Evolutionary conservation across 495 filamentous ascomycete species (phyloP), one percentile per base, ranked within the genome.

Genomic region (Staphylotrichum tortipilum): DNA sequence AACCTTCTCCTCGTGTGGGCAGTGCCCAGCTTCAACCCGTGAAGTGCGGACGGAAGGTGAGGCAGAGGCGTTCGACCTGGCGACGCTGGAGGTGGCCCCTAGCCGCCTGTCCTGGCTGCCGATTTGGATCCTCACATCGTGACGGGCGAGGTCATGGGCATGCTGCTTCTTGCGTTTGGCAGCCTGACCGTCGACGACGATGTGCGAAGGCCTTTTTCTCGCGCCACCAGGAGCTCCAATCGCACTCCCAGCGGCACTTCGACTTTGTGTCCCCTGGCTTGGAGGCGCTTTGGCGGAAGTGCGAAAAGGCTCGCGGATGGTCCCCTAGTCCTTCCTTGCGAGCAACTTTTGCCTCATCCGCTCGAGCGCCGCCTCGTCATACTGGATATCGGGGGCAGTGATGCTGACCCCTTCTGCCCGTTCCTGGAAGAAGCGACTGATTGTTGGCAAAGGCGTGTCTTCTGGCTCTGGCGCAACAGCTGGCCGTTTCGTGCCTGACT

Each of bases 51-150:
- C 40, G 12, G 24, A 37, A 29, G 31, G 30, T 15, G 23, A 21
- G 4, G 23, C n/a, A n/a, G n/a, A 5, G 26, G 26, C 10, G 5
- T 26, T 49, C 6, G 33, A 31, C 5, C 29, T 57, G 33, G 22
- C 12, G 5, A 44, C 28, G 15, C 43, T 60, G 2, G 59, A 57
- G 23, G 40, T 54, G 17, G 47, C 41, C 28, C 55, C 62, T 23
- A 61, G 52, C 3, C 50, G 52, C 43, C 61, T 67, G 30, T 66
- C 66, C 44, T 66, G 67, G 37, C 62, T 70, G 5, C 68, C 68
- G 37, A 73, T 59, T 29, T 56, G 67, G 15, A 73, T 62, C 36
- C 30, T 63, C 18, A 70, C 52, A 31, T 60, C 52, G 3, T 54
- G 35, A 15, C 48, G 44, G 24, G 34, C 29, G 14, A 56, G 38